Evolutionary conservation across 306 rosid species (phyloP), one percentile per base, ranked within the genome.

Genomic region (Quercus mongolica): DNA sequence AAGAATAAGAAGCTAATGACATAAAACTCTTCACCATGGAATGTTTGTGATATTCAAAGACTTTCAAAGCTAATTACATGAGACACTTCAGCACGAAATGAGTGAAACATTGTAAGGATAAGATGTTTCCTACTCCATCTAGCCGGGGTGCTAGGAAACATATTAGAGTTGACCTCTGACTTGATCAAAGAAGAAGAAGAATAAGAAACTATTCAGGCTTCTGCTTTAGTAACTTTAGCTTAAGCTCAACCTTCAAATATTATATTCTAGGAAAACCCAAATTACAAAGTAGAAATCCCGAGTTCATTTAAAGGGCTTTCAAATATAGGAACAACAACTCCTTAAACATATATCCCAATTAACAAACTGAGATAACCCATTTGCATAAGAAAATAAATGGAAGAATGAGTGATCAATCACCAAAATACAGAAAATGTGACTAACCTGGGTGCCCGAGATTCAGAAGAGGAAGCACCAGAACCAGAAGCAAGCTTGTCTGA

Each of bases 361-460:
- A 8, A 38, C 46, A 38, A 38, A 38, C 11, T 38, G 11, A 38
- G 46, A 75, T 70, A 67, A 58, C 30, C 30, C 44, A 73, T 57
- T 54, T 33, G 19, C 21, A 56, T 15, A 64, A 57, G 25, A 33
- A 46, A 38, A 38, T 38, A 38, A 38, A 35, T 30, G 5, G 31
- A 44, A 5, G 41, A 21, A 21, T 28, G 12, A 21, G 33, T 6
- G 21, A 21, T 28, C 20, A 67, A 44, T 28, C 2, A 14, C 51
- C 70, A 54, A 71, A 46, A 25, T 11, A 64, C 56, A 61, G 26
- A 55, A 54, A 57, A 35, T 1, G 25, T 83, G 85, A 75, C 21
- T 21, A 81, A 93, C 98, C 92, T 88, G 86, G 91, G 90, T 8
- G 26, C 52, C 15, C 78, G 83, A 89, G 93, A 89, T 91, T 91